A percentile compares a stretch with the other conserved stretches of the same genome.
phyloP scores from a whole-genome alignment of 345 rosid genomes.

The Eucalyptus marginata region DNA sequence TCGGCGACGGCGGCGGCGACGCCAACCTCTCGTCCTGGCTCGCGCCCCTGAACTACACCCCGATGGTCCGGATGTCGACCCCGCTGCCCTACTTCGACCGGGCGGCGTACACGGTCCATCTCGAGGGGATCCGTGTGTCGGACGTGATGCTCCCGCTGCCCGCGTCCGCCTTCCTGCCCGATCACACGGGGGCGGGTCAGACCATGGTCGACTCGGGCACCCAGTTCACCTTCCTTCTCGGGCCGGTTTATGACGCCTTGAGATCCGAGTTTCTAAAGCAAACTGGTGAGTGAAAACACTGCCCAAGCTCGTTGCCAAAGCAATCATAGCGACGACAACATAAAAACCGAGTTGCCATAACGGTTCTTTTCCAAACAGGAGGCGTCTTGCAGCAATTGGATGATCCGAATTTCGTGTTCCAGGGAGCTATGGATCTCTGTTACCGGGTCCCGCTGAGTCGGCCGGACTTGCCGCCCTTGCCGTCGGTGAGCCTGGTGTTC shows the following conservation, averaged over 20 bases:
- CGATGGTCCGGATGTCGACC: slow-evolving; percentile 45
- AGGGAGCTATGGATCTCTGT: slow-evolving; percentile 92
- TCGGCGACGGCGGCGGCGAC: slow-evolving; percentile 31
- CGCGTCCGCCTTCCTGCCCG: slow-evolving; percentile 55
- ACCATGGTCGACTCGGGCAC: slow-evolving; percentile 96
- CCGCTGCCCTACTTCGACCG: slow-evolving; percentile 83
- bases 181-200: slow-evolving; percentile 94
- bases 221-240: slow-evolving; percentile 81
- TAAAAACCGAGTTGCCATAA: not conserved
- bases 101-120: slow-evolving; percentile 81
- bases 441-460: slow-evolving; percentile 29
- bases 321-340: not conserved
- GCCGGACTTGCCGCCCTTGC: slow-evolving; percentile 19
- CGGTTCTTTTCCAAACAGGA: slow-evolving; percentile 2
- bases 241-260: slow-evolving; percentile 64
- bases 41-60: slow-evolving; percentile 68
- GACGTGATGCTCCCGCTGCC: slow-evolving; percentile 43
- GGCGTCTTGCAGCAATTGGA: slow-evolving; percentile 38
- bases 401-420: slow-evolving; percentile 63
- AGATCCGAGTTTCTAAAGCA: slow-evolving; percentile 50
- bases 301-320: not conserved
- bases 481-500: slow-evolving; percentile 58
- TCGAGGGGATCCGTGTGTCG: slow-evolving; percentile 75
- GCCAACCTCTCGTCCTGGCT: slow-evolving; percentile 37
- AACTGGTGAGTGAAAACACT: not conserved